Conservation (phyloP, 495 filamentous ascomycete genomes). For the Penicillium argentinense region DNA sequence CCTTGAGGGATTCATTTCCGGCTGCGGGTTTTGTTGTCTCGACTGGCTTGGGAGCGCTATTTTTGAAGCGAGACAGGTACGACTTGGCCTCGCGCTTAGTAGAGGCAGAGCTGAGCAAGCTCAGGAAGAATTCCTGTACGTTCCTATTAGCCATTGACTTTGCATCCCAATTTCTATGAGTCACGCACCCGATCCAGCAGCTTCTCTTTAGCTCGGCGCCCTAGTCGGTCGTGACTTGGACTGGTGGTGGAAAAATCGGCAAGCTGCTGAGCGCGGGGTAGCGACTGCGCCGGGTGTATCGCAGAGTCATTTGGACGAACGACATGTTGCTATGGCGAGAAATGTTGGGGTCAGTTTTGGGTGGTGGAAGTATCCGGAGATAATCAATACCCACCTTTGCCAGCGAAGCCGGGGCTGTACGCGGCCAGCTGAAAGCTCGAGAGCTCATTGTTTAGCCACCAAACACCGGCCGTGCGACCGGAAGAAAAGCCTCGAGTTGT, state of each 20-base stretch:
- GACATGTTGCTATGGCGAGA: constrained; percentile 22
- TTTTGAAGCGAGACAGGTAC: constrained; percentile 78
- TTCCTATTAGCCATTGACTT: not conserved
- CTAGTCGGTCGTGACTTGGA: constrained; percentile 36
- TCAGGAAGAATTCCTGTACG: constrained; percentile 74
- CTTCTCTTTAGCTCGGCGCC: constrained; percentile 50
- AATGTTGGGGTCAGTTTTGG: constrained; percentile 14
- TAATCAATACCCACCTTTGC: constrained; percentile 23
- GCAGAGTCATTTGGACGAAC: constrained; percentile 15
- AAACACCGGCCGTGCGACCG: not conserved
- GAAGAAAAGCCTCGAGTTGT: not conserved
- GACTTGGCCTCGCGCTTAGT: constrained; percentile 89
- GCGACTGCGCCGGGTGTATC: constrained; percentile 18
- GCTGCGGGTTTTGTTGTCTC: constrained; percentile 13
- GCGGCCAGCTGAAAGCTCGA: constrained; percentile 33
- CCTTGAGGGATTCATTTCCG: constrained; percentile 17
- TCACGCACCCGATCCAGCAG: constrained; percentile 41
- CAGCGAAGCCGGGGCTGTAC: constrained; percentile 33
- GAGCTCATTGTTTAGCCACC: constrained; percentile 30
- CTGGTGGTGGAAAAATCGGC: constrained; percentile 39
- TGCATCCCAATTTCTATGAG: not conserved
- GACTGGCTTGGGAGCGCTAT: constrained; percentile 28
- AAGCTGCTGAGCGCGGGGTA: constrained; percentile 27
- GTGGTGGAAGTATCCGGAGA: not conserved
- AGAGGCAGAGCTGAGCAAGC: constrained; percentile 76